These are phyloP conservation scores for Diplodia scrobiculata DNA, from an alignment of 2,329 filamentous ascomycete genomes.

Conservation along the genomic window DNA sequence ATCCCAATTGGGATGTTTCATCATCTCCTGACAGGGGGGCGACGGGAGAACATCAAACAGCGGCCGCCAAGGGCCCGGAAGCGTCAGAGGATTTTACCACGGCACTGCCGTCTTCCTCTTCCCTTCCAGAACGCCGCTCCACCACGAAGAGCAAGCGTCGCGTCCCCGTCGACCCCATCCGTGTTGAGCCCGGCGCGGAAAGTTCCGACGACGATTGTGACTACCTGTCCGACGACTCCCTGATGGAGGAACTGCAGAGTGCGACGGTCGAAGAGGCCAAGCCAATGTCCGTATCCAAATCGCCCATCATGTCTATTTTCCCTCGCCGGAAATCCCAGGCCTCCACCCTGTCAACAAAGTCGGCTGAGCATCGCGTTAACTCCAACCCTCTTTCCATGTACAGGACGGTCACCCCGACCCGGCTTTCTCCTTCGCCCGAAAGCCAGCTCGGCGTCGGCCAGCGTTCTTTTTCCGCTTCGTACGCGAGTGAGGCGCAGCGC, in stretches of 20 bases:
- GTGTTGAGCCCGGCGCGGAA: constrained; percentile 25
- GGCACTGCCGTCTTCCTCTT: constrained; percentile 24
- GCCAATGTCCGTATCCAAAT: constrained; percentile 75
- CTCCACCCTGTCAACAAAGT: constrained; percentile 35
- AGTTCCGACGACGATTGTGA: constrained; percentile 42
- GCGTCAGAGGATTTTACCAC: constrained; percentile 25
- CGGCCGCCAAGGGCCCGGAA: constrained; percentile 22
- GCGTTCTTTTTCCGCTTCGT: constrained; percentile 36
- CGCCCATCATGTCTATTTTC: constrained; percentile 72
- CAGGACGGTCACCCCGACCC: constrained; percentile 33
- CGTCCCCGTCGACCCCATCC: constrained; percentile 25
- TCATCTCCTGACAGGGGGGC: constrained; percentile 29
- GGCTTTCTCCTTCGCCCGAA: constrained; percentile 40
- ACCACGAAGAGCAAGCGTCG: constrained; percentile 27
- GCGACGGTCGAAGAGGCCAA: constrained; percentile 83
- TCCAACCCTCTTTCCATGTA: constrained; percentile 27
- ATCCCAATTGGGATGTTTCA: constrained; percentile 27
- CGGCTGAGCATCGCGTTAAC: constrained; percentile 38
- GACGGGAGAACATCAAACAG: constrained; percentile 30
- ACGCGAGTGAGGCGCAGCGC: constrained; percentile 28
- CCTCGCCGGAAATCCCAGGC: constrained; percentile 40
- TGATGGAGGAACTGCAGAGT: constrained; percentile 82
- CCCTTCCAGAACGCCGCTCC: constrained; percentile 28
- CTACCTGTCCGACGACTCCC: constrained; percentile 72
- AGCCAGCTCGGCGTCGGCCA: constrained; percentile 31